phyloP scores from a whole-genome alignment of 2,329 filamentous ascomycete species.

The Aureobasidium sp. region DNA sequence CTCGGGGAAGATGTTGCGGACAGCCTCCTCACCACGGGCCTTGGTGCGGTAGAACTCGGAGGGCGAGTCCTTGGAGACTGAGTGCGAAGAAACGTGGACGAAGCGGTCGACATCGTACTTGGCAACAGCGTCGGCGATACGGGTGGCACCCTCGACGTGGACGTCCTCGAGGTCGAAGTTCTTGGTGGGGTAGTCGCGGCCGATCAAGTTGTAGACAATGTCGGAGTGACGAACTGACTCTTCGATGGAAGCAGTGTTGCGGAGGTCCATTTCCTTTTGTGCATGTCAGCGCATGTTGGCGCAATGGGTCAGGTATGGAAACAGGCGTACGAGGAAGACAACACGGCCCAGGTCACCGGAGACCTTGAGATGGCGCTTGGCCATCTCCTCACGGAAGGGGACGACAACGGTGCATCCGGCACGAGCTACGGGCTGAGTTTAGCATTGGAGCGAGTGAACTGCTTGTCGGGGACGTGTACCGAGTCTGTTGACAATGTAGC shows the following conservation, averaged over 20 bases:
- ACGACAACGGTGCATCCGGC: conserved; percentile 91
- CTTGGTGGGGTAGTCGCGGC: conserved; percentile 95
- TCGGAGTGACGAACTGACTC: conserved; percentile 96
- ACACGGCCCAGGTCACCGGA: conserved; percentile 90
- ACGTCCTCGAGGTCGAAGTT: conserved; percentile 93
- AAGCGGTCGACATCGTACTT: conserved; percentile 98
- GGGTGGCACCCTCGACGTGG: conserved; percentile 83
- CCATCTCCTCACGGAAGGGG: conserved; percentile 94
- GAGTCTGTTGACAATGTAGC: conserved; percentile 95
- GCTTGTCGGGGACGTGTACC: conserved; percentile 44
- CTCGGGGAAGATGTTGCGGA: conserved; percentile 85
- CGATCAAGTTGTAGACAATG: conserved; percentile 93
- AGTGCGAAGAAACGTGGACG: conserved; percentile 95
- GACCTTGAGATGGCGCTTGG: conserved; percentile 92
- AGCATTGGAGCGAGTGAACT: background rate
- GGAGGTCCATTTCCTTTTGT: conserved; percentile 79
- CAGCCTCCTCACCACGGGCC: conserved; percentile 74
- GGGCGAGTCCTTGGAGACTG: conserved; percentile 69
- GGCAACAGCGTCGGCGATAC: conserved; percentile 87
- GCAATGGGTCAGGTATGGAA: background rate
- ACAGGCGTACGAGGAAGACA: conserved; percentile 63
- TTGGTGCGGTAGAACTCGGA: conserved; percentile 92
- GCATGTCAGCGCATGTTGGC: conserved; percentile 3
- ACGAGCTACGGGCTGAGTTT: conserved; percentile 54
- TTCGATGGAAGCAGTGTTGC: conserved; percentile 91